Evolutionary conservation across 257 asterid genomes (phyloP).

Genomic region (Solanum chilense): DNA sequence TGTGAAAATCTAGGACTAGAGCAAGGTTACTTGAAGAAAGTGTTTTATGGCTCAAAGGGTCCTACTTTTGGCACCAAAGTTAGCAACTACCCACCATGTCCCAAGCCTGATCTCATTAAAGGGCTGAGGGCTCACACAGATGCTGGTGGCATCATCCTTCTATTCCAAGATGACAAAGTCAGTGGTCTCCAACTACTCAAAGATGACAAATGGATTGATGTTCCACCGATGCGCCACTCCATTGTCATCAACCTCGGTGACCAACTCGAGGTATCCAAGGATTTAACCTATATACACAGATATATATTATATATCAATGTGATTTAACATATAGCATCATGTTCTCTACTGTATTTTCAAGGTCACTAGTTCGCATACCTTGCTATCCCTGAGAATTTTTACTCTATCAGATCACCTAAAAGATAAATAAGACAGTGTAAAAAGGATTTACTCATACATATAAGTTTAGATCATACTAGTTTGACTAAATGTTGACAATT

Average conservation of each 20-base stretch:
- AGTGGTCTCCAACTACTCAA: conserved; percentile 72
- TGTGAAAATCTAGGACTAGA: conserved; percentile 80
- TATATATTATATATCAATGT: background rate
- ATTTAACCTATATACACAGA: background rate
- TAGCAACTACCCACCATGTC: conserved; percentile 70
- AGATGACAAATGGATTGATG: conserved; percentile 64
- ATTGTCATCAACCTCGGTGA: conserved; percentile 60
- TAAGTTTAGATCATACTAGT: background rate
- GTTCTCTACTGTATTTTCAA: background rate
- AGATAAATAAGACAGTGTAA: background rate
- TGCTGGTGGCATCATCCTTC: conserved; percentile 67
- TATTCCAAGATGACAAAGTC: conserved; percentile 70
- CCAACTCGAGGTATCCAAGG: conserved; percentile 53
- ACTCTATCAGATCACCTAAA: background rate
- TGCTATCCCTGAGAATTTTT: background rate
- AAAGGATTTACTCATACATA: background rate
- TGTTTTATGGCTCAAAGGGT: conserved; percentile 57
- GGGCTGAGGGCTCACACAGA: conserved; percentile 80
- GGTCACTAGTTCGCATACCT: background rate
- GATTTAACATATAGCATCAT: background rate
- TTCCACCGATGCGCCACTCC: conserved; percentile 72
- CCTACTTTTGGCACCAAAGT: conserved; percentile 75
- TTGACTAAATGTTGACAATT: background rate
- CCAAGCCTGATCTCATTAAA: conserved; percentile 66
- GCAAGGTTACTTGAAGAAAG: conserved; percentile 54